Evolutionary conservation across 2,329 filamentous ascomycete genomes (phyloP).

Genomic region (Hysterium pulicare): DNA sequence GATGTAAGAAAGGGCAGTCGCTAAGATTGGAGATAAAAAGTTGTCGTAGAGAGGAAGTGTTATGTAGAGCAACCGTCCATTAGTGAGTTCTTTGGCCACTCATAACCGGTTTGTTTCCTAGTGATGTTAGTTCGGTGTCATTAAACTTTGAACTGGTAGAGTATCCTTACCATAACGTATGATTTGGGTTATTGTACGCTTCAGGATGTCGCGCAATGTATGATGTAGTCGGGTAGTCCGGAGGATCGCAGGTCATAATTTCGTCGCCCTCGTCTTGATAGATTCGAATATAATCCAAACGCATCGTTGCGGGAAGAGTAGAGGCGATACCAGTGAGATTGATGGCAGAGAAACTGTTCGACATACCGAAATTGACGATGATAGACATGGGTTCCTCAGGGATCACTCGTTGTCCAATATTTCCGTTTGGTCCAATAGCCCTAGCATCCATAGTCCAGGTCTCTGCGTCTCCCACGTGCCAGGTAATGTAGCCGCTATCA

Average conservation of each 20-base stretch:
- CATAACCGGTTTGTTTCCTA: constrained; percentile 50
- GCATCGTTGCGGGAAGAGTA: constrained; percentile 62
- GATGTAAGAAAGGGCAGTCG: constrained; percentile 13
- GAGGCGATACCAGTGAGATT: constrained; percentile 55
- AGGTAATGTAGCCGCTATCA: constrained; percentile 58
- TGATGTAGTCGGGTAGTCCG: constrained; percentile 62
- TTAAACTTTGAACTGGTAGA: constrained; percentile 9
- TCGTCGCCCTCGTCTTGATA: constrained; percentile 61
- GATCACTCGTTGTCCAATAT: constrained; percentile 63
- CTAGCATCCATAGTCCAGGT: constrained; percentile 62
- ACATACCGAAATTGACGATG: constrained; percentile 69
- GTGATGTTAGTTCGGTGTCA: background rate
- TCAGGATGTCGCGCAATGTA: constrained; percentile 63
- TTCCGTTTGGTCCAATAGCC: constrained; percentile 65
- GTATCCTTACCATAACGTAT: constrained; percentile 59
- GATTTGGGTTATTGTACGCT: constrained; percentile 62
- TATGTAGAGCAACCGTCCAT: constrained; percentile 53
- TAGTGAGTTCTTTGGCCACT: constrained; percentile 61
- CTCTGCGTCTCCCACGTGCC: constrained; percentile 63
- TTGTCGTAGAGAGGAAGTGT: background rate
- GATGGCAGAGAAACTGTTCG: constrained; percentile 60
- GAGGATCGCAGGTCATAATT: constrained; percentile 64
- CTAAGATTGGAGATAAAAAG: background rate
- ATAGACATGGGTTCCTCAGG: constrained; percentile 66
- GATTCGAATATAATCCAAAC: constrained; percentile 67